Conservation (phyloP, 306 rosid species). For the Medicago arabica region DNA sequence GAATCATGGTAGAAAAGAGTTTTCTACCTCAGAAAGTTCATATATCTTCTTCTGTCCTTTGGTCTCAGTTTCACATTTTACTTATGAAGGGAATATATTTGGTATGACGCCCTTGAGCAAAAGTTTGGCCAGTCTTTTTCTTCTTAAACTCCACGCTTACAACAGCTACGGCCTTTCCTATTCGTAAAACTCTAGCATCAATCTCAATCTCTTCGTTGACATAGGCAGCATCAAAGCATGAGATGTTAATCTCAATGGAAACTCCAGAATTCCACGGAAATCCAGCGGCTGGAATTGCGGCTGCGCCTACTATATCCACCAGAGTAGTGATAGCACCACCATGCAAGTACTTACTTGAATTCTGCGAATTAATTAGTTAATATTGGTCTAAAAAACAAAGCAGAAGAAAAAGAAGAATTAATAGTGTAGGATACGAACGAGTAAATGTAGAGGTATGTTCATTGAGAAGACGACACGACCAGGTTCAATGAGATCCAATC, state of each 20-base stretch:
- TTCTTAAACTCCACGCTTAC: constrained; percentile 73
- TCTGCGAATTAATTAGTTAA: constrained; percentile 34
- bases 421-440: constrained; percentile 29
- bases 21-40: neutral
- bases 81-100: constrained; percentile 62
- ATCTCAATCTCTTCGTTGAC: constrained; percentile 77
- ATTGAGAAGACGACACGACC: constrained; percentile 74
- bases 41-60: no score
- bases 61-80: constrained; percentile 51
- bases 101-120: constrained; percentile 92
- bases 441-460: constrained; percentile 66
- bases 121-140: constrained; percentile 66
- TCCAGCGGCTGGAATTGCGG: constrained; percentile 64
- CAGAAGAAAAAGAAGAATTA: no score
- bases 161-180: constrained; percentile 75
- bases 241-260: constrained; percentile 77
- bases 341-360: constrained; percentile 66
- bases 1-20: neutral
- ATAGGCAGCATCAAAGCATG: constrained; percentile 82
- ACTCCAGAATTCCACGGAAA: constrained; percentile 47
- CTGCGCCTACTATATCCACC: constrained; percentile 82
- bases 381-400: no score
- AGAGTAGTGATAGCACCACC: constrained; percentile 85
- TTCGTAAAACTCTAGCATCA: constrained; percentile 62
- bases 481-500: constrained; percentile 62